Percentiles rank a stretch among this genome's conserved stretches.
These are phyloP conservation scores for Agrocybe pediades DNA, from an alignment of 768 basidiomycete genomes.

Conservation along the genomic window DNA sequence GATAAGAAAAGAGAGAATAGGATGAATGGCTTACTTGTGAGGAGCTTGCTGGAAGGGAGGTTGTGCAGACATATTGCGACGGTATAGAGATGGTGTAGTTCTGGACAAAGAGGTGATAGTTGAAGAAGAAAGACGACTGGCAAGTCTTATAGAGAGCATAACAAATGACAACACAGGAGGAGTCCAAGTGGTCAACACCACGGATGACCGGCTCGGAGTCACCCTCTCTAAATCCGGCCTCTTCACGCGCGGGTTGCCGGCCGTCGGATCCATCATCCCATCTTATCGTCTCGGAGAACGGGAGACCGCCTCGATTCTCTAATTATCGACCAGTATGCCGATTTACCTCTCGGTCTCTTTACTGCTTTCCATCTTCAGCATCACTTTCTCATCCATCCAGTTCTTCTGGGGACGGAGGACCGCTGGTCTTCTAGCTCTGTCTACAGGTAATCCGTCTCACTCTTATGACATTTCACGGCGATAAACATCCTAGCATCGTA, in stretches of 20 bases:
- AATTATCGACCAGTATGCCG: too few species aligned
- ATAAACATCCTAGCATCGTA: too few species aligned
- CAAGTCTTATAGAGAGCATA: slow-evolving; percentile 19
- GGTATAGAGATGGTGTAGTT: slow-evolving; percentile 4
- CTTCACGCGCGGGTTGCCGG: slow-evolving; percentile 2
- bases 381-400: too few species aligned
- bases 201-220: slow-evolving; percentile 10
- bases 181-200: background rate
- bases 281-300: background rate
- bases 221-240: slow-evolving; percentile 23
- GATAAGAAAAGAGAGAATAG: slow-evolving; percentile 2
- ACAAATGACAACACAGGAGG: slow-evolving; percentile 13
- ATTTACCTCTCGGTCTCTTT: background rate
- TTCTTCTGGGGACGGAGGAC: too few species aligned
- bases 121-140: slow-evolving; percentile 17
- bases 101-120: background rate
- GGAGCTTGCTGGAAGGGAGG: slow-evolving; percentile 30
- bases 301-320: background rate
- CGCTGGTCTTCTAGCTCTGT: too few species aligned
- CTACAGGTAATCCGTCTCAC: too few species aligned
- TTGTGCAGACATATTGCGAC: slow-evolving; percentile 8
- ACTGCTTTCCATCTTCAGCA: too few species aligned
- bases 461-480: too few species aligned
- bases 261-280: slow-evolving; percentile 17
- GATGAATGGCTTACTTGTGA: slow-evolving; percentile 32